Percentiles rank a stretch among this genome's conserved stretches.
Conservation (phyloP, 768 basidiomycete genomes). For the Rhodotorula babjevae region DNA sequence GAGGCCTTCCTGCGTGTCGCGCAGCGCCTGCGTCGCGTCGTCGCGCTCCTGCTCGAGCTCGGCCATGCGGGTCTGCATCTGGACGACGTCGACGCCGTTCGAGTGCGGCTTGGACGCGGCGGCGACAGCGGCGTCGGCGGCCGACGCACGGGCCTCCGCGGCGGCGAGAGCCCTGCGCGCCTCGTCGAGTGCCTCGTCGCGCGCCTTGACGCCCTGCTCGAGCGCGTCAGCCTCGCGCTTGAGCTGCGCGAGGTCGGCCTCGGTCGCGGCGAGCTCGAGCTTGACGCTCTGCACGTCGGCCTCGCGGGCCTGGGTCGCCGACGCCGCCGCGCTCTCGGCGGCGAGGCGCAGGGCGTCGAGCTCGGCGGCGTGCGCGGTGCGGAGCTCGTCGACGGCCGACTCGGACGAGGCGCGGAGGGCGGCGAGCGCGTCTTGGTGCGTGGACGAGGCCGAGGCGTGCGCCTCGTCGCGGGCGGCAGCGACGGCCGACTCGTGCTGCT, state of each 20-base stretch:
- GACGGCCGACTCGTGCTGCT: not conserved
- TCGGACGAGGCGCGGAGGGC: slow-evolving; percentile 63
- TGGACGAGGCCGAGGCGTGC: not conserved
- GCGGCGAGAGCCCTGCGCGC: slow-evolving; percentile 54
- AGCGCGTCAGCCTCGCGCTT: slow-evolving; percentile 48
- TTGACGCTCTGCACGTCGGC: slow-evolving; percentile 60
- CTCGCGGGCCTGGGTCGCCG: slow-evolving; percentile 41
- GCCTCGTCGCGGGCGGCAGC: not conserved
- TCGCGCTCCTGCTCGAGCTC: slow-evolving; percentile 5
- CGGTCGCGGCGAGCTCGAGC: slow-evolving; percentile 69
- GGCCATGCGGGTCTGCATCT: slow-evolving; percentile 3
- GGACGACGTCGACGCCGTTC: not conserved
- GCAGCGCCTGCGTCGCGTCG: slow-evolving; percentile 21
- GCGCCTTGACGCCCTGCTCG: slow-evolving; percentile 52
- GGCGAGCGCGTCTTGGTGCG: slow-evolving; percentile 70
- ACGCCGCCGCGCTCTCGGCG: slow-evolving; percentile 58
- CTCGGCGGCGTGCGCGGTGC: slow-evolving; percentile 58
- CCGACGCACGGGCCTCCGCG: slow-evolving; percentile 30
- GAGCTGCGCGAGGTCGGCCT: slow-evolving; percentile 65
- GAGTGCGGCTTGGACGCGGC: slow-evolving; percentile 8
- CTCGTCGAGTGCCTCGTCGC: slow-evolving; percentile 62
- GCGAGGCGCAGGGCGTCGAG: slow-evolving; percentile 57
- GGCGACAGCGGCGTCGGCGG: slow-evolving; percentile 41
- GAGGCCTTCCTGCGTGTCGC: slow-evolving; percentile 22
- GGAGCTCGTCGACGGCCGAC: slow-evolving; percentile 65